phyloP scores from a whole-genome alignment of 495 filamentous ascomycete genomes.

The Talaromyces stipitatus region DNA sequence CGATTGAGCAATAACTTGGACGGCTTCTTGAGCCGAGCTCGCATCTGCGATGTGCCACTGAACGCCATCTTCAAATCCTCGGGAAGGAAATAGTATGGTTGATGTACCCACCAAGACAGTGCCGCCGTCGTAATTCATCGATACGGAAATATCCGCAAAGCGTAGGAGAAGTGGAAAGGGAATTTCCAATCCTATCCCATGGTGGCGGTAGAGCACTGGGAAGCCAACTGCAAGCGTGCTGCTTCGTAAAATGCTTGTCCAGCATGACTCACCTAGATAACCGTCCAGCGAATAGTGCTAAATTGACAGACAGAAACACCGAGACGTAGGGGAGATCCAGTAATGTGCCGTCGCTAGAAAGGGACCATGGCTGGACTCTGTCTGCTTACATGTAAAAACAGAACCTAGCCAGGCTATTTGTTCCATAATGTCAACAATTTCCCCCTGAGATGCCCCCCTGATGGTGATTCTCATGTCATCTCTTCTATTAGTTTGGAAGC shows the following conservation, averaged over 20 bases:
- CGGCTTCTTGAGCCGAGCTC: not conserved
- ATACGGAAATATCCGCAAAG: constrained; percentile 1
- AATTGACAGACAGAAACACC: not conserved
- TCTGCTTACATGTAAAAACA: not conserved
- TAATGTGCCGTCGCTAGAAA: not conserved
- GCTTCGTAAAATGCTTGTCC: not conserved
- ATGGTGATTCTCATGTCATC: not conserved
- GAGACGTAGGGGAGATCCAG: not conserved
- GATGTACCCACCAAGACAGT: not conserved
- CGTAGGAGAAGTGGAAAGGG: constrained; percentile 3
- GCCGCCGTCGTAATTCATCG: not conserved
- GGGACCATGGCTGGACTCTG: not conserved
- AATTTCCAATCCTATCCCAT: constrained; percentile 1
- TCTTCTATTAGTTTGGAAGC: not conserved
- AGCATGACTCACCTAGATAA: not conserved
- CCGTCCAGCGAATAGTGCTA: not conserved
- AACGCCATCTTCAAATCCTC: not conserved
- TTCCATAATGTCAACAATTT: not conserved
- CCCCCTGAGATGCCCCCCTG: not conserved
- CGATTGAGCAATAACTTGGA: not conserved
- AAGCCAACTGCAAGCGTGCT: not conserved
- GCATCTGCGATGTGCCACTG: constrained; percentile 1
- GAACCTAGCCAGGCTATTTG: not conserved
- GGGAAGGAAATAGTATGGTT: not conserved
- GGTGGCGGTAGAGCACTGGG: not conserved